Percentiles rank a stretch among this genome's conserved stretches.
Conservation (phyloP, 176 grass and related monocot genomes). For the Urochloa ruziziensis region DNA sequence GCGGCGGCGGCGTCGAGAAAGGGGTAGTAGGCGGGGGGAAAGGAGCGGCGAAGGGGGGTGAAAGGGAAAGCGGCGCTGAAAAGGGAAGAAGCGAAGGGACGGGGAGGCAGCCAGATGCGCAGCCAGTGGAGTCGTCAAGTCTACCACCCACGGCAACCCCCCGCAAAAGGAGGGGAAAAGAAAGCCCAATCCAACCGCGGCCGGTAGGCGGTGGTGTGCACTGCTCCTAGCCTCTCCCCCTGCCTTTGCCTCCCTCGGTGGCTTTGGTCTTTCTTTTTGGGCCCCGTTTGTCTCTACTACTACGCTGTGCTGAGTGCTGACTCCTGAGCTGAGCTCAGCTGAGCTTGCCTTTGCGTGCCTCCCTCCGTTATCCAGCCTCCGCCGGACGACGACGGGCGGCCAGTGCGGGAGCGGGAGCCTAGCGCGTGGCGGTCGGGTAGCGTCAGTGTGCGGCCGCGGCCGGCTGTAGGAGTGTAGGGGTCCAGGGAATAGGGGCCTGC, state of each 20-base stretch:
- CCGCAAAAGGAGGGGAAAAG: background rate
- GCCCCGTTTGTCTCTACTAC: slow-evolving; percentile 16
- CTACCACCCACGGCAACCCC: background rate
- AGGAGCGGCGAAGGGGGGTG: background rate
- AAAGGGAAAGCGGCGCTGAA: slow-evolving; percentile 38
- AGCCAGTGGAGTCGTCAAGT: slow-evolving; percentile 26
- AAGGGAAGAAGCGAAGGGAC: background rate
- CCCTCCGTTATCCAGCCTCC: background rate
- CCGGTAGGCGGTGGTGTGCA: background rate
- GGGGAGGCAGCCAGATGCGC: slow-evolving; percentile 34
- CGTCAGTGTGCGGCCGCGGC: background rate
- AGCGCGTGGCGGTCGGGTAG: background rate
- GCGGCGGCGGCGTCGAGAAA: background rate
- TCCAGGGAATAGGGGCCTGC: too few relatives aligned
- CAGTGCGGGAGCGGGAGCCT: background rate
- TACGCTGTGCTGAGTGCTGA: background rate
- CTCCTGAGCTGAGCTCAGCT: background rate
- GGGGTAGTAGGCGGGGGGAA: background rate
- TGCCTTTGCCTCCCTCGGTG: background rate
- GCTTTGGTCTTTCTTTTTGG: slow-evolving; percentile 30
- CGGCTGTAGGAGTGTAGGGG: too few relatives aligned
- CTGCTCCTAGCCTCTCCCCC: background rate
- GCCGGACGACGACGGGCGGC: background rate
- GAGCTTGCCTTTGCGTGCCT: too few relatives aligned
- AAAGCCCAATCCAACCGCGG: slow-evolving; percentile 4